Conservation (phyloP, 306 rosid genomes). For the Casuarina glauca region DNA sequence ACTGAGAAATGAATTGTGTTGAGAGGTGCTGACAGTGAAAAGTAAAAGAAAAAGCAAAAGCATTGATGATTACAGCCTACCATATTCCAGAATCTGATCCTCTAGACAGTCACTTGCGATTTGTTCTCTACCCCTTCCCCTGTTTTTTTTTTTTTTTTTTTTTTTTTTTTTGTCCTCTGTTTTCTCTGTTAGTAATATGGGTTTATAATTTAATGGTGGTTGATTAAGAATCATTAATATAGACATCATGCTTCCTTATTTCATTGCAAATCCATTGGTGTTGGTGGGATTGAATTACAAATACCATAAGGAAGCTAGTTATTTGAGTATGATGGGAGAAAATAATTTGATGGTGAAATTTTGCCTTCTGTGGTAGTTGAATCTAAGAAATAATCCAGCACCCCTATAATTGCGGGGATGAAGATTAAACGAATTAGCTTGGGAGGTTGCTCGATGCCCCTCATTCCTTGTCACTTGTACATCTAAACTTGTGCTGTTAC, state of each 20-base stretch:
- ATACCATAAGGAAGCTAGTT: neutral
- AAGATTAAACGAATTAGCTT: conserved; percentile 11
- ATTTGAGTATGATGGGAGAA: conserved; percentile 10
- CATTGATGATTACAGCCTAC: conserved; percentile 60
- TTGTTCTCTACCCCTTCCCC: too few relatives aligned
- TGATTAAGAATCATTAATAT: neutral
- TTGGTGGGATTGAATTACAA: neutral
- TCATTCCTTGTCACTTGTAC: neutral
- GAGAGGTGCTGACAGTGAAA: conserved; percentile 34
- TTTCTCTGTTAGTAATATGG: neutral
- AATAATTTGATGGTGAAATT: neutral
- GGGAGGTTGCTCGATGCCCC: conserved; percentile 9
- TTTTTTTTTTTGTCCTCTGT: conserved; percentile 21
- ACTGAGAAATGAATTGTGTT: conserved; percentile 27
- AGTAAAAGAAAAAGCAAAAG: conserved; percentile 42
- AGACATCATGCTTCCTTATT: neutral
- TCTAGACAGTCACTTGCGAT: neutral
- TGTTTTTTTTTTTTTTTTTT: neutral
- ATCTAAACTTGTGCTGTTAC: conserved; percentile 4
- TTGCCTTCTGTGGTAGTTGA: conserved; percentile 26
- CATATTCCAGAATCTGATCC: conserved; percentile 46
- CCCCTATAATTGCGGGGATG: conserved; percentile 15
- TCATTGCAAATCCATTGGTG: neutral
- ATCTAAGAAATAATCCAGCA: conserved; percentile 12
- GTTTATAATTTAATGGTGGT: neutral